Conservation (phyloP, 1,284 basidiomycete species). For the Phellinidium pouzarii region DNA sequence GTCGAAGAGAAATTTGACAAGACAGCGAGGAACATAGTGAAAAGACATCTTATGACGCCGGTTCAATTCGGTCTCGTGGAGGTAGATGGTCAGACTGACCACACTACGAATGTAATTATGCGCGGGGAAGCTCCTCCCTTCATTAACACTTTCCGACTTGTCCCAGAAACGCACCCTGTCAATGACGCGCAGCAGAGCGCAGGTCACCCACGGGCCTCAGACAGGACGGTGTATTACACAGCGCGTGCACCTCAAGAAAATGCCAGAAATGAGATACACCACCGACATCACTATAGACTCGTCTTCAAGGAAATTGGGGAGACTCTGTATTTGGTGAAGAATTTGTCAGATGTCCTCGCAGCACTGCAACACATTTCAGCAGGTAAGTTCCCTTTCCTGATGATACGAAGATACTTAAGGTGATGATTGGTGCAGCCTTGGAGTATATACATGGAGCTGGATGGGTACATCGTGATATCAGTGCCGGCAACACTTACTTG, state of each 20-base stretch:
- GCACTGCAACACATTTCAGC: too few species aligned
- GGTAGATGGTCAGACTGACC: background rate
- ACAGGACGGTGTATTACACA: too few species aligned
- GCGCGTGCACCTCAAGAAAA: too few species aligned
- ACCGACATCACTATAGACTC: background rate
- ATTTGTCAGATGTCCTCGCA: too few species aligned
- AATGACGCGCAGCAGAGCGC: too few species aligned
- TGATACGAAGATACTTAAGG: too few species aligned
- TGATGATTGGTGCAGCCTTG: background rate
- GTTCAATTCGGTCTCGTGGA: background rate
- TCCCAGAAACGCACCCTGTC: background rate
- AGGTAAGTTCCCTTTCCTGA: background rate
- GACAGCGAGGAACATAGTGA: too few species aligned
- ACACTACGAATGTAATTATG: slow-evolving; percentile 1
- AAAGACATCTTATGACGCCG: background rate
- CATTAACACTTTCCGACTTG: background rate
- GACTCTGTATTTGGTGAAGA: too few species aligned
- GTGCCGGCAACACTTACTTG: background rate
- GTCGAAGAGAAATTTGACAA: background rate
- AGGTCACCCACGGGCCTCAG: too few species aligned
- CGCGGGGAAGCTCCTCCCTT: background rate
- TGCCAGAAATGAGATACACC: background rate
- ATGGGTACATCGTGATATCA: too few species aligned
- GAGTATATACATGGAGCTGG: background rate
- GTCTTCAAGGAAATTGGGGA: background rate